phyloP scores from a whole-genome alignment of 2,329 filamentous ascomycete genomes.

The Bipolaris bicolor region DNA sequence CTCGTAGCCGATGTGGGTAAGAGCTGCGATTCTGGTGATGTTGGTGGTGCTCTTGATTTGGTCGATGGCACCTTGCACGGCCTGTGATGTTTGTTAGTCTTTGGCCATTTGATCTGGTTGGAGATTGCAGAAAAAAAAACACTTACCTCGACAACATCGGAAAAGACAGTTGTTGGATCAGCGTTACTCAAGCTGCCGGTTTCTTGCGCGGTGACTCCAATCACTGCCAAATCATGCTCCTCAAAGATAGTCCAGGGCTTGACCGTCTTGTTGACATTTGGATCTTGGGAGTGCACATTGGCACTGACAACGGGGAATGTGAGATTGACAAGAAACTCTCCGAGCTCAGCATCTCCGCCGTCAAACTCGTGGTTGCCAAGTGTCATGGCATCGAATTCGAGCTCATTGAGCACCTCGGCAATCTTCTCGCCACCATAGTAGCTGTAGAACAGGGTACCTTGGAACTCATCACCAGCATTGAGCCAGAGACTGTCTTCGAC shows the following conservation, averaged over 20 bases:
- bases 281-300: slow-evolving; percentile 67
- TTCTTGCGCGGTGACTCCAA: slow-evolving; percentile 68
- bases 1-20: slow-evolving; percentile 72
- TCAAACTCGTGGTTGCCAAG: slow-evolving; percentile 61
- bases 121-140: not conserved
- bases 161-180: slow-evolving; percentile 64
- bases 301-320: slow-evolving; percentile 69
- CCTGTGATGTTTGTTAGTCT: slow-evolving; percentile 24
- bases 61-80: slow-evolving; percentile 67
- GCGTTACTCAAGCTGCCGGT: slow-evolving; percentile 65
- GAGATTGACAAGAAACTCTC: slow-evolving; percentile 66
- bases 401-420: slow-evolving; percentile 67
- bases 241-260: slow-evolving; percentile 70
- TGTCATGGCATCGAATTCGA: slow-evolving; percentile 72
- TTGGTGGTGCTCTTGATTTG: slow-evolving; percentile 66
- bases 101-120: not conserved
- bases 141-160: slow-evolving; percentile 56
- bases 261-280: slow-evolving; percentile 66
- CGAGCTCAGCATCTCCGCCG: slow-evolving; percentile 67
- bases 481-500: slow-evolving; percentile 68
- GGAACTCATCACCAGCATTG: slow-evolving; percentile 73
- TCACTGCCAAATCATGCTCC: slow-evolving; percentile 65
- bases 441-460: slow-evolving; percentile 71
- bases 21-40: slow-evolving; percentile 68
- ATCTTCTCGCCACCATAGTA: slow-evolving; percentile 73